Percentiles rank a stretch among this genome's conserved stretches.
phyloP scores from a whole-genome alignment of 1,284 basidiomycete genomes.

The Bjerkandera adusta region DNA sequence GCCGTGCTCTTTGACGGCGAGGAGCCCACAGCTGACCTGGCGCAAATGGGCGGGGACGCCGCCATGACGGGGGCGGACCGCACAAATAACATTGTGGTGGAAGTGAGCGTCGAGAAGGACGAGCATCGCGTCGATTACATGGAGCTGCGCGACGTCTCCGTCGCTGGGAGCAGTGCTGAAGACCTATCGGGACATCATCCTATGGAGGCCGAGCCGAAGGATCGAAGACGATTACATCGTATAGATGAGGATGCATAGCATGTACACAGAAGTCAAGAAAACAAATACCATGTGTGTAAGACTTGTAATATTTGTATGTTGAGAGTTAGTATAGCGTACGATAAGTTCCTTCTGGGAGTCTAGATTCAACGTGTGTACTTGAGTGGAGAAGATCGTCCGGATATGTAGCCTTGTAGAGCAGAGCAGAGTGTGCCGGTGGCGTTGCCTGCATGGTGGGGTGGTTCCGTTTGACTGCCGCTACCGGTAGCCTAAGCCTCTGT shows the following conservation, averaged over 20 bases:
- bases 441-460: too few species aligned
- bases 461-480: too few species aligned
- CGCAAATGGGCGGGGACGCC: slow-evolving; percentile 47
- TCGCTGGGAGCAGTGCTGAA: slow-evolving; percentile 7
- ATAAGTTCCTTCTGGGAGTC: neutral
- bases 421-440: too few species aligned
- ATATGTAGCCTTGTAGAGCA: too few species aligned
- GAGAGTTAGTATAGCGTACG: neutral
- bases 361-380: neutral
- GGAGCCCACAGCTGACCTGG: slow-evolving; percentile 41
- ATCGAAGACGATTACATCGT: neutral
- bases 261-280: slow-evolving; percentile 1
- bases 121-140: slow-evolving; percentile 14
- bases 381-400: neutral
- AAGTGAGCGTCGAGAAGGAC: neutral
- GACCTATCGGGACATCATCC: too few species aligned
- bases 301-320: neutral
- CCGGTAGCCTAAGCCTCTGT: too few species aligned
- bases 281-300: neutral
- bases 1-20: slow-evolving; percentile 63
- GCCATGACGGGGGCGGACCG: slow-evolving; percentile 40
- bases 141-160: slow-evolving; percentile 18
- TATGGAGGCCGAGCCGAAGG: slow-evolving; percentile 12
- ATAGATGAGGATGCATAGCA: neutral
- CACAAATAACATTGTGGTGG: slow-evolving; percentile 17